Evolutionary conservation across 805 yeast species (phyloP).

Genomic region (Wickerhamiella bombiphila): DNA sequence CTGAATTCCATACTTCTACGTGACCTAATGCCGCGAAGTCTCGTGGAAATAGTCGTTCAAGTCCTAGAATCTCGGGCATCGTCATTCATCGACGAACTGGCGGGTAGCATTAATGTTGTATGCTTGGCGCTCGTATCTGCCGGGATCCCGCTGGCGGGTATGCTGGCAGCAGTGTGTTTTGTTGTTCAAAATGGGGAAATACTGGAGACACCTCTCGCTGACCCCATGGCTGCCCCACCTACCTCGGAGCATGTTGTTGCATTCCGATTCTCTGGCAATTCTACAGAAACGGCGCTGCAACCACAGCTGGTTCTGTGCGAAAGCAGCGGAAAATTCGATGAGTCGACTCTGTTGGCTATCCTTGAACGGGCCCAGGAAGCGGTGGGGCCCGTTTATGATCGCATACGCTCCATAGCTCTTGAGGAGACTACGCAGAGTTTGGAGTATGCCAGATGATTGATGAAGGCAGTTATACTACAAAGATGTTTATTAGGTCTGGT

Average conservation of each 20-base stretch:
- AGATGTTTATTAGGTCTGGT: too few relatives aligned
- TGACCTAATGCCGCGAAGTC: conserved; percentile 61
- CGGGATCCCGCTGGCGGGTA: conserved; percentile 50
- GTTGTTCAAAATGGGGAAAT: conserved; percentile 20
- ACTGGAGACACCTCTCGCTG: conserved; percentile 17
- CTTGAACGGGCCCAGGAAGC: conserved; percentile 38
- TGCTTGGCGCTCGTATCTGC: conserved; percentile 69
- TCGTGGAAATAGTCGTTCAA: conserved; percentile 56
- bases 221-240: conserved; percentile 20
- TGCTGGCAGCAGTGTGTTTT: conserved; percentile 46
- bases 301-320: conserved; percentile 55
- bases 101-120: conserved; percentile 58
- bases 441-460: not conserved
- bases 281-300: conserved; percentile 9
- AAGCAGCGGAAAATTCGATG: conserved; percentile 54
- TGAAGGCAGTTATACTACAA: not conserved
- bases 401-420: conserved; percentile 35
- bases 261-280: conserved; percentile 35
- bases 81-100: conserved; percentile 35
- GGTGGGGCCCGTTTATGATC: conserved; percentile 31
- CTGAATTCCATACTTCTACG: conserved; percentile 46
- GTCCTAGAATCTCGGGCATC: conserved; percentile 37
- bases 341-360: conserved; percentile 36
- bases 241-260: conserved; percentile 53
- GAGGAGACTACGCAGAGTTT: conserved; percentile 26